Base-by-base conservation (phyloP, 768 basidiomycete genomes). In the Pleurotus ostreatus region DNA sequence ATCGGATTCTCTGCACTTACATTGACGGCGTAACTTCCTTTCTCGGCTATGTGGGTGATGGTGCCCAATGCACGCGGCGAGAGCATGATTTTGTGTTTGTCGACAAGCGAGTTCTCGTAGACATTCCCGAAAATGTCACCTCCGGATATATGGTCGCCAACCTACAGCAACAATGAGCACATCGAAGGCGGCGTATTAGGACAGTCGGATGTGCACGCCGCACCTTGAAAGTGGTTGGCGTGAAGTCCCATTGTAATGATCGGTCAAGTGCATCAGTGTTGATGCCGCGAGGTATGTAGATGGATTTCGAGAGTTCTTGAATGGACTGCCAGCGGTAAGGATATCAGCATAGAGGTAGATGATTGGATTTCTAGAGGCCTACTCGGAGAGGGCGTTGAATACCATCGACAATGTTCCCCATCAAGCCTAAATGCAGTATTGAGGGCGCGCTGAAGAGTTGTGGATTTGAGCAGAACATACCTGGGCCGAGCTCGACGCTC, bases 401-500 rank as follows among this genome's bases (percentile, higher is more conserved):
- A 64, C 95, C 94, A 74, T 98, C 95, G 63, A 96, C 94, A 65
- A 99, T 99, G 70, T 99, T 98, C n/a, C 86, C 87, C 97, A 99
- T 98, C 57, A 99, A 76, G 63, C 97, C 96, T 97, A 57, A 1
- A 46, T 44, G 30, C 47, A 11, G 49, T 7, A 58, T 37, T 26
- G 18, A 45, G 30, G 11, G 30, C 30, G 30, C 9, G 30, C 30
- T 8, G 30, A 34, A 45, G 52, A 26, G 15, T 23, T 13, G 9
- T 52, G 5, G 15, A 46, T 52, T 23, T 45, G 22, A 34, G 6
- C 8, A 38, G 9, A 13, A 70, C 80, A 56, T 66, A 94, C 95
- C 96, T 66, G 97, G 97, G 34, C 97, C 97, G 40, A 99, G 82
- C 71, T 99, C 97, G 57, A 98, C 97, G 69, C 92, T 94, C 55